Conservation (phyloP, 108 stramenopile species). For the Conticribra guillardii region DNA sequence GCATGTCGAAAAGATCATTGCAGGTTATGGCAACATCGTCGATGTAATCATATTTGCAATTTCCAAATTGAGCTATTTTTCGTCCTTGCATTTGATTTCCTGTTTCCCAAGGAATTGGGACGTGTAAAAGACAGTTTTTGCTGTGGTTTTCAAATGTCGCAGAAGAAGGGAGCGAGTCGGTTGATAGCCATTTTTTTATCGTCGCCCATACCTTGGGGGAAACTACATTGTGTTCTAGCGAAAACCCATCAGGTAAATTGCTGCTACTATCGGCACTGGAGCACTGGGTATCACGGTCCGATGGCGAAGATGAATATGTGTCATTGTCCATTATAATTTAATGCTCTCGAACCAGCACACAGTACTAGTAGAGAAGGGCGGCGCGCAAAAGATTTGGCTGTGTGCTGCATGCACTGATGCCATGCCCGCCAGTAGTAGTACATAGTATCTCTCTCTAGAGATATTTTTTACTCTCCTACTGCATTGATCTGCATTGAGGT, state of each 20-base stretch:
- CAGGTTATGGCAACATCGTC: constrained; percentile 18
- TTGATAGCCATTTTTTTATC: constrained; percentile 36
- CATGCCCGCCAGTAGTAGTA: too few species aligned
- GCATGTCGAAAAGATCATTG: too few species aligned
- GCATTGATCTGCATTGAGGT: too few species aligned
- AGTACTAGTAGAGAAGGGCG: too few species aligned
- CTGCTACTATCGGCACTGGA: background rate
- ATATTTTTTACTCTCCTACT: too few species aligned
- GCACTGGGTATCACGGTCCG: too few species aligned
- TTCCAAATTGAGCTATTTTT: constrained; percentile 50
- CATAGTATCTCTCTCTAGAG: too few species aligned
- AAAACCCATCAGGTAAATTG: constrained; percentile 26
- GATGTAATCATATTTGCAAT: constrained; percentile 51
- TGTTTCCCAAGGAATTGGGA: constrained; percentile 31
- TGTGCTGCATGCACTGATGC: too few species aligned
- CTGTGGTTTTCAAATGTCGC: background rate
- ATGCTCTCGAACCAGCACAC: too few species aligned
- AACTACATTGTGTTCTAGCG: constrained; percentile 28
- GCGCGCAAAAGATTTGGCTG: too few species aligned
- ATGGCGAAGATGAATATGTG: too few species aligned
- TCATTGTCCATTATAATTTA: too few species aligned
- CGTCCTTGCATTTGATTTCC: constrained; percentile 42
- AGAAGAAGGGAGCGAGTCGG: constrained; percentile 16
- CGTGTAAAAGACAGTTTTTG: constrained; percentile 1
- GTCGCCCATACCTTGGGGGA: constrained; percentile 29